These are phyloP conservation scores for Rhizopogon vesiculosus DNA, from an alignment of 768 basidiomycete genomes.

Conservation along the genomic window DNA sequence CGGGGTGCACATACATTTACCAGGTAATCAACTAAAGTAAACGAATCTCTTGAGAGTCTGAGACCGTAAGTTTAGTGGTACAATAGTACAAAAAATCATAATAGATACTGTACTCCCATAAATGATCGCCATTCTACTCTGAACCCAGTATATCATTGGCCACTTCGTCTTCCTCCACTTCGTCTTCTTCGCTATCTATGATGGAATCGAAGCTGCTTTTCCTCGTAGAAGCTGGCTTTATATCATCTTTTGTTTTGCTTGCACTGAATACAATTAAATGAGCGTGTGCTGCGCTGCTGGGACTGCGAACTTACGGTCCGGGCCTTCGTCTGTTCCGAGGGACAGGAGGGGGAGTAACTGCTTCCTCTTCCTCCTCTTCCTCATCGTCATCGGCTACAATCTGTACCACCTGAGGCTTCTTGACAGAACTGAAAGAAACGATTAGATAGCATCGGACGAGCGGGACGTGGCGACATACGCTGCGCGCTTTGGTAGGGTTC, in stretches of 20 bases:
- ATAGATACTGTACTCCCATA: not conserved
- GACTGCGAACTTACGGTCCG: slow-evolving; percentile 7
- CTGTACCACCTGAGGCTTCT: slow-evolving; percentile 29
- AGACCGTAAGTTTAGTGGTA: too few species aligned
- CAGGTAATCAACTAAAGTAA: too few species aligned
- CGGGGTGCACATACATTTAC: too few species aligned
- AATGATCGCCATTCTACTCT: slow-evolving; percentile 2
- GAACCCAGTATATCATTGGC: slow-evolving; percentile 36
- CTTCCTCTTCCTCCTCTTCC: slow-evolving; percentile 38
- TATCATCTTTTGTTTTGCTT: slow-evolving; percentile 9
- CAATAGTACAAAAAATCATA: not conserved
- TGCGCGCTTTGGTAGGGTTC: slow-evolving; percentile 51
- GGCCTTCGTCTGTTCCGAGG: not conserved
- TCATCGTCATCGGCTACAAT: slow-evolving; percentile 18
- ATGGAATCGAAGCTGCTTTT: slow-evolving; percentile 41
- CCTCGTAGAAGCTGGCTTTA: slow-evolving; percentile 8
- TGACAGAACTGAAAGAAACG: slow-evolving; percentile 29
- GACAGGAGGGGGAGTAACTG: slow-evolving; percentile 33
- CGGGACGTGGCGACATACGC: slow-evolving; percentile 39
- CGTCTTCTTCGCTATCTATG: slow-evolving; percentile 50
- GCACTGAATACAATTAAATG: slow-evolving; percentile 7
- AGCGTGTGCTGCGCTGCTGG: not conserved
- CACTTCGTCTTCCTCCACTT: slow-evolving; percentile 40
- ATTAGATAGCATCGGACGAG: not conserved
- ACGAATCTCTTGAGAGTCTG: too few species aligned